Evolutionary conservation across 2,329 filamentous ascomycete species (phyloP).

Genomic region (Calonectria pseudoreteaudii): DNA sequence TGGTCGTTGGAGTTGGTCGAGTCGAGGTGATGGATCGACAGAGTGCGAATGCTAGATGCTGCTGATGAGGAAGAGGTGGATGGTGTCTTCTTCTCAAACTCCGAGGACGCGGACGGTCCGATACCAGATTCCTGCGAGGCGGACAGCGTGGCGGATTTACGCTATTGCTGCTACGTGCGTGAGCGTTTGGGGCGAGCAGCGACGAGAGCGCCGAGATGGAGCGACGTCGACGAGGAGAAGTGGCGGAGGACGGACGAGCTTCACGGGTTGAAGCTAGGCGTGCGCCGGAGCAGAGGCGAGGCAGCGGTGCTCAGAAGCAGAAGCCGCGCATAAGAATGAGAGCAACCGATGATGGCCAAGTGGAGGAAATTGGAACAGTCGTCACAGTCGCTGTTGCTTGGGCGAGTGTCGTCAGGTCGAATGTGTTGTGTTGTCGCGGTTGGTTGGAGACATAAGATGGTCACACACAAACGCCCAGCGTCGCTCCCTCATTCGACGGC

Average conservation of each 20-base stretch:
- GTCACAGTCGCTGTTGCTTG: constrained; percentile 21
- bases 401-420: background rate
- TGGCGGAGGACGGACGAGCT: constrained; percentile 19
- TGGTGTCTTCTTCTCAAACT: constrained; percentile 47
- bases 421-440: background rate
- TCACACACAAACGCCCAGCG: constrained; percentile 17
- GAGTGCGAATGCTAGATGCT: constrained; percentile 40
- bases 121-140: constrained; percentile 46
- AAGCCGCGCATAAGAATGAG: background rate
- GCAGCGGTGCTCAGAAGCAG: background rate
- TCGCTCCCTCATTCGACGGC: constrained; percentile 41
- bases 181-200: constrained; percentile 8
- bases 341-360: background rate
- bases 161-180: constrained; percentile 32
- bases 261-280: constrained; percentile 25
- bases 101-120: constrained; percentile 52
- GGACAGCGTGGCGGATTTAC: constrained; percentile 54
- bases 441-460: constrained; percentile 27
- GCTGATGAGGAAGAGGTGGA: constrained; percentile 42
- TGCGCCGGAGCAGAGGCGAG: background rate
- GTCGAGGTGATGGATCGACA: constrained; percentile 39
- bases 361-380: constrained; percentile 6
- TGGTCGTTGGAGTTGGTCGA: constrained; percentile 37
- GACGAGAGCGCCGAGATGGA: constrained; percentile 14
- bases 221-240: constrained; percentile 23